Base-by-base conservation (phyloP, 2,329 filamentous ascomycete genomes). In the Shiraia bambusicola region DNA sequence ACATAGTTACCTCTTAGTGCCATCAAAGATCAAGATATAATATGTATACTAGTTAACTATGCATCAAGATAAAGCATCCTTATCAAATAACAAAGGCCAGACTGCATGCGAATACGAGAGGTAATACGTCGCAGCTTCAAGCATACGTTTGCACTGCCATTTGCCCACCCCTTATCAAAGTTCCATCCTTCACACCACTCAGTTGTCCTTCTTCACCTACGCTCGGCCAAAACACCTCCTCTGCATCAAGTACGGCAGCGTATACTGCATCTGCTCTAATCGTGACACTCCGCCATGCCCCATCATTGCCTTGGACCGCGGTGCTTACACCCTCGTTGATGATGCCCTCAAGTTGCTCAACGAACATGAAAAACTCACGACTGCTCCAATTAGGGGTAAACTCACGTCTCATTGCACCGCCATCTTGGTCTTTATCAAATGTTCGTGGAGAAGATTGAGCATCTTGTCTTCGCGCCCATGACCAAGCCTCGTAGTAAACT, bases 351-450 rank as follows among this genome's bases (percentile, higher is more conserved):
- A 85, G 70, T 34, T 70, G 66, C 38, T 76, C 69, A 11, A 86
- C 82, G 68, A 86, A 84, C 36, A 53, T 67, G 27, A 71, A 71
- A 59, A 87, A 87, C 54, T 82, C 79, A 2, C 61, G 51, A 48
- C 78, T 81, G 31, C 79, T 82, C 84, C 83, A 87, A 56, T 87
- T 87, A 0, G 78, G 78, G 42, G 87, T 86, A 49, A 87, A 84
- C 57, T 80, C 77, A 35, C 72, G 73, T 42, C 83, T 72, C 63
- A 87, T 64, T 4, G 82, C 83, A 0, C 84, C 83, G 0, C 82
- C 82, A 59, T 87, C 84, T 0, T 71, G 71, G 57, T 86, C 83
- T n/a, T 63, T 56, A n/a, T 50, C 41, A 34, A 49, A 54, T 17
- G 52, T 56, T 19, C 59, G 43, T 7, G 44, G 49, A 13, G 42